phyloP scores from a whole-genome alignment of 1,284 basidiomycete species.

The Microbotryum lychnidis-dioicae region DNA sequence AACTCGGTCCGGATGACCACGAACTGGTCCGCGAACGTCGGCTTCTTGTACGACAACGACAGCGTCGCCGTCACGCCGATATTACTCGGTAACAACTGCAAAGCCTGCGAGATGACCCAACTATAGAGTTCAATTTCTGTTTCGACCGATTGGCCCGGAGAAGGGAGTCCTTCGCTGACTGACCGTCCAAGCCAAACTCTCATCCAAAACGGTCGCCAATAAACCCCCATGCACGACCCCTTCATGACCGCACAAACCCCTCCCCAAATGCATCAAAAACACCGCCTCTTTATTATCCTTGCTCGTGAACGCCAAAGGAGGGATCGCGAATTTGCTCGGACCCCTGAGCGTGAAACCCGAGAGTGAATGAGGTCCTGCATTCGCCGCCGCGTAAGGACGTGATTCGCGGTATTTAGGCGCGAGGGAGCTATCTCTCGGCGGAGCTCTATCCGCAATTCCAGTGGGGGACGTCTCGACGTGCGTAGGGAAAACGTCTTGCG shows the following conservation, averaged over 20 bases:
- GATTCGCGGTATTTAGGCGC: conserved; percentile 16
- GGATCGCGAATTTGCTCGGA: conserved; percentile 70
- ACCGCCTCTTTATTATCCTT: conserved; percentile 64
- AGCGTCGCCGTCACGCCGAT: conserved; percentile 79
- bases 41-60: conserved; percentile 39
- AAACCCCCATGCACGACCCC: conserved; percentile 78
- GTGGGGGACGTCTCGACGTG: neutral
- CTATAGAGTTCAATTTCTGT: no score
- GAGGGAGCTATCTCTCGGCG: neutral
- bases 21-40: conserved; percentile 49
- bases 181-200: conserved; percentile 72
- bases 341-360: conserved; percentile 77
- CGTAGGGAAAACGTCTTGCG: neutral
- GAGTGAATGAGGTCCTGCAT: conserved; percentile 54
- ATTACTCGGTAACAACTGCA: conserved; percentile 72
- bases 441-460: neutral
- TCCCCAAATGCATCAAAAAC: conserved; percentile 70
- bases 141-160: no score
- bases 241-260: conserved; percentile 60
- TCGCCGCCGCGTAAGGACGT: conserved; percentile 28
- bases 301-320: conserved; percentile 64
- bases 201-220: conserved; percentile 81
- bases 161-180: conserved; percentile 36
- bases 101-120: conserved; percentile 49
- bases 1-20: conserved; percentile 62